These are phyloP conservation scores for Drechslera avenae DNA, from an alignment of 2,329 filamentous ascomycete genomes.

Conservation along the genomic window DNA sequence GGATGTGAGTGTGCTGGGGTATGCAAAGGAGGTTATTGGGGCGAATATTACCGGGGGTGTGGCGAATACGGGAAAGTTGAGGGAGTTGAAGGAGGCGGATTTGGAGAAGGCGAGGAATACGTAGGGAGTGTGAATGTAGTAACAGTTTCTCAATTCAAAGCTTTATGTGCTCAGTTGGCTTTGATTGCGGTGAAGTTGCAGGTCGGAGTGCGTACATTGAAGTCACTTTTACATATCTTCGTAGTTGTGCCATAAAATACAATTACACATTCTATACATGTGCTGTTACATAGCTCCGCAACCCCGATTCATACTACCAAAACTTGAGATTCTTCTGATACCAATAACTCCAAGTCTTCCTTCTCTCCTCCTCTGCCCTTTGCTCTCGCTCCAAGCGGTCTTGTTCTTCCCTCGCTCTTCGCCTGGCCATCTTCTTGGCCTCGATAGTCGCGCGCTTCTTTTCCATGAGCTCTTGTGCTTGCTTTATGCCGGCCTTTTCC, in stretches of 20 bases:
- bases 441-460: conserved; percentile 64
- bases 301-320: conserved; percentile 26
- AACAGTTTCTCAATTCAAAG: background rate
- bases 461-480: conserved; percentile 81
- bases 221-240: no score
- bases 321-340: conserved; percentile 45
- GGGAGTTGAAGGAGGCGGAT: conserved; percentile 57
- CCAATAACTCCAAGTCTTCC: conserved; percentile 45
- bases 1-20: conserved; percentile 44
- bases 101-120: conserved; percentile 47
- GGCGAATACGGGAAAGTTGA: conserved; percentile 50
- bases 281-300: conserved; percentile 15
- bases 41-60: conserved; percentile 48
- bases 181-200: no score
- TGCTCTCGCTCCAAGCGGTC: conserved; percentile 38
- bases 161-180: no score
- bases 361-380: conserved; percentile 42
- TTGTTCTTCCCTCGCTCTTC: conserved; percentile 52
- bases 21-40: conserved; percentile 48
- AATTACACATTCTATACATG: conserved; percentile 24
- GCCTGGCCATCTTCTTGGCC: conserved; percentile 52
- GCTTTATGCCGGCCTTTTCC: conserved; percentile 82
- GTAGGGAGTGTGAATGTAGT: conserved; percentile 31
- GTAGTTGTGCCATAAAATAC: no score
- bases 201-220: no score